Percentiles rank a stretch among this genome's conserved stretches.
Evolutionary conservation across 2,329 filamentous ascomycete species (phyloP).

Genomic region (Colletotrichum spaethianum): DNA sequence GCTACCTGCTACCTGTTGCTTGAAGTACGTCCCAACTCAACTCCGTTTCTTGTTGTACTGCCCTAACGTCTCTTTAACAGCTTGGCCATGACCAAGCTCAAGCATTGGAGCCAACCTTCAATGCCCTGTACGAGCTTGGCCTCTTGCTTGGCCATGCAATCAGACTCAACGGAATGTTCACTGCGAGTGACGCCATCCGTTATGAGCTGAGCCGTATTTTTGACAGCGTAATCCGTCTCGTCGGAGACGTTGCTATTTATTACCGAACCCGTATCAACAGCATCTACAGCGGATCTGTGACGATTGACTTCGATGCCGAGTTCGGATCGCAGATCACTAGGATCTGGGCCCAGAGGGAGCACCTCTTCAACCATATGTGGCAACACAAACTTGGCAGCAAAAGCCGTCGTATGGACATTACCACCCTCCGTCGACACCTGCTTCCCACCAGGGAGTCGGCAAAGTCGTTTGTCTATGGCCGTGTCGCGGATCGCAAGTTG

Average conservation of each 20-base stretch:
- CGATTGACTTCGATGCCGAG: slow-evolving; percentile 53
- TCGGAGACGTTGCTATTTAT: slow-evolving; percentile 52
- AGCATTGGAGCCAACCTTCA: slow-evolving; percentile 56
- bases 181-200: slow-evolving; percentile 49
- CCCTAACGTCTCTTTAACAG: slow-evolving; percentile 41
- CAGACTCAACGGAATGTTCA: slow-evolving; percentile 54
- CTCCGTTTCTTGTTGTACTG: accelerated
- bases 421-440: slow-evolving; percentile 51
- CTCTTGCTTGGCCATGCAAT: slow-evolving; percentile 54
- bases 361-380: slow-evolving; percentile 54
- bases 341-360: slow-evolving; percentile 52
- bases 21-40: slow-evolving; percentile 48
- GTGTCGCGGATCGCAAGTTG: slow-evolving; percentile 54
- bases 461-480: slow-evolving; percentile 52
- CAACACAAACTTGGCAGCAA: slow-evolving; percentile 49
- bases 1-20: slow-evolving; percentile 56
- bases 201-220: slow-evolving; percentile 53
- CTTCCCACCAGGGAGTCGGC: slow-evolving; percentile 44
- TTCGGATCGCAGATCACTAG: slow-evolving; percentile 53
- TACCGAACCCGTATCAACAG: slow-evolving; percentile 54
- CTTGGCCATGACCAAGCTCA: slow-evolving; percentile 55
- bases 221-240: slow-evolving; percentile 52
- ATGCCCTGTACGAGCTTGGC: slow-evolving; percentile 55
- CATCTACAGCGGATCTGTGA: slow-evolving; percentile 45
- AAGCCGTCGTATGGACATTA: slow-evolving; percentile 45